Evolutionary conservation across 1,139 yeast species (phyloP).

Genomic region (Kodamaea sp.): DNA sequence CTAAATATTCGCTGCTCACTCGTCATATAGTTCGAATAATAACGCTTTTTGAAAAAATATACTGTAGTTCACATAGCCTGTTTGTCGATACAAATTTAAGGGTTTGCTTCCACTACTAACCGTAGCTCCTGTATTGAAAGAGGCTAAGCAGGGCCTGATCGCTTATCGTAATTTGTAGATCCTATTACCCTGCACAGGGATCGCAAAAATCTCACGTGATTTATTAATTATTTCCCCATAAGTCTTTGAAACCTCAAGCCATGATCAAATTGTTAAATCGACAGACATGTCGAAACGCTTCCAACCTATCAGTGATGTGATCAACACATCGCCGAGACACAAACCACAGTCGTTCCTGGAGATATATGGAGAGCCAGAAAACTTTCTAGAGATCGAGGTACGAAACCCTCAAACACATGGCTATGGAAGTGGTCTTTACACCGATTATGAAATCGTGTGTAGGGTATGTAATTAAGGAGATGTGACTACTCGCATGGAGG

Average conservation of each 20-base stretch:
- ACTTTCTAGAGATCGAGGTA: constrained; percentile 86
- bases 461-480: constrained; percentile 46
- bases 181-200: too few species aligned
- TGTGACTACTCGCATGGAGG: too few species aligned
- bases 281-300: constrained; percentile 41
- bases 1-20: too few species aligned
- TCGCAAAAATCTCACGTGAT: background rate
- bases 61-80: too few species aligned
- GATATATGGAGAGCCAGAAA: constrained; percentile 92
- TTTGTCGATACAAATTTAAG: too few species aligned
- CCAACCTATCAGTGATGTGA: constrained; percentile 49
- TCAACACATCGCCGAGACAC: constrained; percentile 36
- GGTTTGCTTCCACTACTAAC: too few species aligned
- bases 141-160: too few species aligned
- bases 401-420: constrained; percentile 82
- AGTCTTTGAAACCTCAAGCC: background rate
- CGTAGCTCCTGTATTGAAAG: too few species aligned
- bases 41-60: too few species aligned
- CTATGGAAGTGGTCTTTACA: constrained; percentile 65
- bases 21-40: too few species aligned
- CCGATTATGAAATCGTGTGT: constrained; percentile 91
- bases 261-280: background rate
- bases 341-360: constrained; percentile 75
- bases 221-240: background rate
- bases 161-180: too few species aligned